Base-by-base conservation (phyloP, 495 filamentous ascomycete species). In the Aspergillus taichungensis region DNA sequence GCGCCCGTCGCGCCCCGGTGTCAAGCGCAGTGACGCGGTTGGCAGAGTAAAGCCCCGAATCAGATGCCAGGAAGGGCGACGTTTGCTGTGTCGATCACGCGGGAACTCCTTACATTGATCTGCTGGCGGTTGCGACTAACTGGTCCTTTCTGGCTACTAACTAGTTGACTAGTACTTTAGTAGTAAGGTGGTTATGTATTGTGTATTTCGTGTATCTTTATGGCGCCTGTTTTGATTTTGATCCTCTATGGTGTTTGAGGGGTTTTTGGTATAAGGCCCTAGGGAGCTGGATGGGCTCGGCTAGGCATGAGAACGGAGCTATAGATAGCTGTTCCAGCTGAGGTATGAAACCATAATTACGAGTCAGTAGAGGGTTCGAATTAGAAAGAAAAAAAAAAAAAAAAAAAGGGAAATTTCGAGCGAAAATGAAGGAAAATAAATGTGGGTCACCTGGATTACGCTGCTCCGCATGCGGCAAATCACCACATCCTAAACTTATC, bases 1-100 rank as follows among this genome's bases (percentile, higher is more conserved):
- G 18, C 18, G 18, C 18, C 18, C 18, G 18, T 24, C 18, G 18
- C 18, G 18, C 18, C 18, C 18, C 18, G 18, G 18, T 24, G 18
- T 24, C 18, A 24, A 24, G 18, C 18, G 18, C 18, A 42, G 47
- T 49, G 51, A 53, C 46, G 51, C 46, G 44, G 48, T 47, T 47
- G 47, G 29, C 27, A 41, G 28, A 30, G n/a, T 10, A 49, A 46
- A 40, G 43, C 8, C 45, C 34, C 32, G 41, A 46, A 35, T 37
- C 14, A 47, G 34, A 37, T 40, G 38, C 18, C 46, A 12, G 45
- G 40, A 45, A 38, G 18, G 40, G 47, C 45, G 31, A 50, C 39
- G 40, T 51, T 43, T 24, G 47, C 49, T 42, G 43, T 64, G 63
- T 58, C 61, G 61, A 67, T 67, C 63, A 67, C 57, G 57, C 63